Conservation (phyloP, 2,329 filamentous ascomycete species). For the Cryoendolithus antarcticus region DNA sequence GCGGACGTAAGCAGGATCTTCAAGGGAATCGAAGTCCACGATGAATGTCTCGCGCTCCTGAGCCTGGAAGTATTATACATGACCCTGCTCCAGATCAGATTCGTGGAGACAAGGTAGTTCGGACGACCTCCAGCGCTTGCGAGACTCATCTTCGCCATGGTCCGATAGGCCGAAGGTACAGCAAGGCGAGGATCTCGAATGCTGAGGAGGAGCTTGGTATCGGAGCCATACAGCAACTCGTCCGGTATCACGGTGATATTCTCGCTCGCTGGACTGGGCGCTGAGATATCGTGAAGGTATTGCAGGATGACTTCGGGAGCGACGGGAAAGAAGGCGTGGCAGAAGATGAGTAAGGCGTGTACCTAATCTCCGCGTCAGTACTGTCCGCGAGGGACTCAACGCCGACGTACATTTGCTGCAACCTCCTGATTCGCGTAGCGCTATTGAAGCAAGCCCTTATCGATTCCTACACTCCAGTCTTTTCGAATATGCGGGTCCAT, state of each 20-base stretch:
- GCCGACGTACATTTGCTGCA: background rate
- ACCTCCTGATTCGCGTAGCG: background rate
- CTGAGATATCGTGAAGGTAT: background rate
- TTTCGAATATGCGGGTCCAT: background rate
- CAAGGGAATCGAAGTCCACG: conserved; percentile 29
- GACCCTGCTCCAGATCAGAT: conserved; percentile 20
- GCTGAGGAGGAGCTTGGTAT: conserved; percentile 13
- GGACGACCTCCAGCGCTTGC: conserved; percentile 7
- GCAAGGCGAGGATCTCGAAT: conserved; percentile 25
- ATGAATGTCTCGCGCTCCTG: conserved; percentile 18
- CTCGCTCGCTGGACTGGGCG: background rate
- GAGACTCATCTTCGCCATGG: conserved; percentile 5
- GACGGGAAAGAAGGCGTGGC: conserved; percentile 4
- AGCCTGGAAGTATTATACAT: conserved; percentile 26
- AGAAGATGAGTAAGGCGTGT: conserved; percentile 1
- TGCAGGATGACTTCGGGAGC: conserved; percentile 1
- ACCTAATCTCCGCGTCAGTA: background rate
- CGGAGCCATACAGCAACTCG: conserved; percentile 20
- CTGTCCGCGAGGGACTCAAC: background rate
- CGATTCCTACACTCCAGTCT: conserved; percentile 2
- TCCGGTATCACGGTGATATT: conserved; percentile 24
- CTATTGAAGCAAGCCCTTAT: background rate
- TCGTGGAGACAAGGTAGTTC: conserved; percentile 15
- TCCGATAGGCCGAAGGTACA: conserved; percentile 27
- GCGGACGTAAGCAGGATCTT: conserved; percentile 18